Conservation (phyloP, 805 yeast species). For the Candida alai region DNA sequence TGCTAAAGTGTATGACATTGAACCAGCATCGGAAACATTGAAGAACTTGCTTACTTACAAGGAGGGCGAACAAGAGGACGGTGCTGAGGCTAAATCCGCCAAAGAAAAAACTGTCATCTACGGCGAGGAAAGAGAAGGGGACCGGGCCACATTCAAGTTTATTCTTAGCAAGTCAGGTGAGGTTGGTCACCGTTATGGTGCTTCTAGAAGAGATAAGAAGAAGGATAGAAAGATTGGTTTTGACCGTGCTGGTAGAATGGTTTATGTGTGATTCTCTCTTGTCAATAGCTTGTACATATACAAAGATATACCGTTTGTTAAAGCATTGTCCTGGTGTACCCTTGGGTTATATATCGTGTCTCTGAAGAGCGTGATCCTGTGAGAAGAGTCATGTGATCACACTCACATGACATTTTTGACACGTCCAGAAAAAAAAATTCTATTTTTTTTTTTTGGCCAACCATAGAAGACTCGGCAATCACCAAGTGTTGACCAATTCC, state of each 20-base stretch:
- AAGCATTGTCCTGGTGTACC: no score
- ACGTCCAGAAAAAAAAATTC: no score
- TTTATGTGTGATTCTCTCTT: constrained; percentile 16
- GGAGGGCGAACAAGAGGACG: constrained; percentile 14
- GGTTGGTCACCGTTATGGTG: constrained; percentile 92
- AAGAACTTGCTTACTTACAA: constrained; percentile 55
- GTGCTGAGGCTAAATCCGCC: constrained; percentile 10
- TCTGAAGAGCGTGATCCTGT: no score
- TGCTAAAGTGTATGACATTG: constrained; percentile 74
- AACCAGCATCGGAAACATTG: constrained; percentile 82
- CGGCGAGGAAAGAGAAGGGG: constrained; percentile 65
- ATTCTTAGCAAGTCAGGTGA: constrained; percentile 74
- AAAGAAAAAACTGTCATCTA: constrained; percentile 32
- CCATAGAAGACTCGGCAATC: no score
- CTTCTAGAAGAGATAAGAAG: constrained; percentile 81
- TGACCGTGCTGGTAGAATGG: constrained; percentile 63
- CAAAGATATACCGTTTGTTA: no score
- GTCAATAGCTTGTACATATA: constrained; percentile 4
- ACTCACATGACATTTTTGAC: no score
- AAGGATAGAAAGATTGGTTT: constrained; percentile 74
- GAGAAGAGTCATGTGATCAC: no score
- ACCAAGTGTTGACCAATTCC: no score
- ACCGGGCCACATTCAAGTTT: constrained; percentile 68
- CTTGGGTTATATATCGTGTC: no score
- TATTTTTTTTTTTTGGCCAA: no score